Evolutionary conservation across 805 yeast species (phyloP).

Genomic region (Blastobotrys peoriensis): DNA sequence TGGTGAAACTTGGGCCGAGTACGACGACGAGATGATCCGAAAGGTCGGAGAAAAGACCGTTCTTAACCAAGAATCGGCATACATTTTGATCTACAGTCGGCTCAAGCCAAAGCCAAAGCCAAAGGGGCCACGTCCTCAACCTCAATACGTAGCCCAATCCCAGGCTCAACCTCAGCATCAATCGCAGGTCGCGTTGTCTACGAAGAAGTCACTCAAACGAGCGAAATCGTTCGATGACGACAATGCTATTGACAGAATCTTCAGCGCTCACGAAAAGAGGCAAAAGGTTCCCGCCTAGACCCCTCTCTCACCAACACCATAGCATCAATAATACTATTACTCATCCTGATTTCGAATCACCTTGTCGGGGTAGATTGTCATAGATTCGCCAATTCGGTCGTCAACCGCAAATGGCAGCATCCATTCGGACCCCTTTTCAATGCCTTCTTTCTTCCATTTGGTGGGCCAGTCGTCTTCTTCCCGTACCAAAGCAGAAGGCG

Average conservation of each 20-base stretch:
- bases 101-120: constrained; percentile 15
- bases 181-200: neutral
- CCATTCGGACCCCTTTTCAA: constrained; percentile 80
- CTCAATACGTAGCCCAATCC: neutral
- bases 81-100: constrained; percentile 79
- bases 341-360: too few species aligned
- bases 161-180: neutral
- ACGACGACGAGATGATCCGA: constrained; percentile 88
- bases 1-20: constrained; percentile 77
- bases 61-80: constrained; percentile 80
- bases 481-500: constrained; percentile 33
- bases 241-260: constrained; percentile 26
- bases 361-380: constrained; percentile 38
- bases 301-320: neutral
- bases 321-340: too few species aligned
- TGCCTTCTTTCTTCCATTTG: constrained; percentile 75
- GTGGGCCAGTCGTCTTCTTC: constrained; percentile 87
- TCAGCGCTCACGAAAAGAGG: constrained; percentile 12
- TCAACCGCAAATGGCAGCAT: constrained; percentile 67
- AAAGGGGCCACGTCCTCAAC: constrained; percentile 4
- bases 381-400: constrained; percentile 49
- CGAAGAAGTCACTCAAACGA: neutral
- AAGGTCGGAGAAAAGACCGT: constrained; percentile 66
- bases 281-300: neutral
- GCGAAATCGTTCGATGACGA: constrained; percentile 6